Conservation (phyloP, 352 stramenopile species). For the Globisporangium iwayamae region DNA sequence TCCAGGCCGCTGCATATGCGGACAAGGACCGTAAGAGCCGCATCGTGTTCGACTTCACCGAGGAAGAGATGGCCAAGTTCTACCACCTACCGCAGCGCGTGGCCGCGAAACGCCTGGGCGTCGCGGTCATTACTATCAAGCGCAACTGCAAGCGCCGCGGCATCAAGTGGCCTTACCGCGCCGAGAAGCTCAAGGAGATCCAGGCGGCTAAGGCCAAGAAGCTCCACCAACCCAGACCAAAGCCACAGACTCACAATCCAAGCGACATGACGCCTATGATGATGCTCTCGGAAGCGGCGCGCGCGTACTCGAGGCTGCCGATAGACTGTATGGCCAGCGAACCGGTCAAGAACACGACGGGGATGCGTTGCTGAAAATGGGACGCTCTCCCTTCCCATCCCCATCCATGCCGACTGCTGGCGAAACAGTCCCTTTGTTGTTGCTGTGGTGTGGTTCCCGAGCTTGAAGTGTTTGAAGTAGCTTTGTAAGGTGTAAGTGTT, state of each 20-base stretch:
- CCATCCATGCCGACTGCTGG: background rate
- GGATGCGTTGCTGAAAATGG: background rate
- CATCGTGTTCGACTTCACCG: slow-evolving; percentile 53
- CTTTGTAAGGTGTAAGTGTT: background rate
- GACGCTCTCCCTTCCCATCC: too few relatives aligned
- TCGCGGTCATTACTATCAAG: slow-evolving; percentile 58
- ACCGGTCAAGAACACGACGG: background rate
- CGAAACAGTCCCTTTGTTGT: background rate
- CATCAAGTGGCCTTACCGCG: slow-evolving; percentile 57
- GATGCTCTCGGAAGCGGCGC: slow-evolving; percentile 34
- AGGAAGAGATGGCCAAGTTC: slow-evolving; percentile 50
- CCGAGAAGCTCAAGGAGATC: slow-evolving; percentile 50
- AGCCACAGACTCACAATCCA: slow-evolving; percentile 18
- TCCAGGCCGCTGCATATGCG: slow-evolving; percentile 5
- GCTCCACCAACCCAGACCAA: background rate
- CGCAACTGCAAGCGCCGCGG: slow-evolving; percentile 53
- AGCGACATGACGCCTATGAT: slow-evolving; percentile 6
- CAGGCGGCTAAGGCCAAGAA: slow-evolving; percentile 19
- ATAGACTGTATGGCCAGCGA: slow-evolving; percentile 31
- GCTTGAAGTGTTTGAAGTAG: background rate
- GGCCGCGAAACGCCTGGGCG: slow-evolving; percentile 47
- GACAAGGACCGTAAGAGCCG: slow-evolving; percentile 44
- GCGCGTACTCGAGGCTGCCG: slow-evolving; percentile 34
- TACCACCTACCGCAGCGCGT: slow-evolving; percentile 54
- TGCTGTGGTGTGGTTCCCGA: background rate